Evolutionary conservation across 78 protist genomes (phyloP).

Genomic region (Acrasis kona): DNA sequence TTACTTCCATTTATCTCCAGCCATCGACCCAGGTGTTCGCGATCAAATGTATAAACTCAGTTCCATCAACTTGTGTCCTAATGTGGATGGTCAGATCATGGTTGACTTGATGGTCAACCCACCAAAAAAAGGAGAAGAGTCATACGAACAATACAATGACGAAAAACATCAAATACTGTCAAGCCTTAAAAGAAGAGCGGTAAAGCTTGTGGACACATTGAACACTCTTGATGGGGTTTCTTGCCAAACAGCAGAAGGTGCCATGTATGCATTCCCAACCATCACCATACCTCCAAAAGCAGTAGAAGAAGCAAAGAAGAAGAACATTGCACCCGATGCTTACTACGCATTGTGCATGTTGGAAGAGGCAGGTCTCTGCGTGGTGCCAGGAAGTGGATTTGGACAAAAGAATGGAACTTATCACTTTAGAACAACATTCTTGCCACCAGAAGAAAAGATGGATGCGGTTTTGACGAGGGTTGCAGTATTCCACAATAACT

Average conservation of each 20-base stretch:
- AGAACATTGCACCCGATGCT: conserved; percentile 71
- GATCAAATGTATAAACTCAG: conserved; percentile 82
- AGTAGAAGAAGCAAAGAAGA: conserved; percentile 60
- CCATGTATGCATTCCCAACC: conserved; percentile 97
- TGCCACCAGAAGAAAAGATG: conserved; percentile 91
- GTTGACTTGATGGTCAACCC: conserved; percentile 68
- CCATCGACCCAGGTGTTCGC: conserved; percentile 13
- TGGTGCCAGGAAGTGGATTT: conserved; percentile 98
- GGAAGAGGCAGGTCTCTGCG: conserved; percentile 86
- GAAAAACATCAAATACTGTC: conserved; percentile 51
- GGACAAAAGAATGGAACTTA: conserved; percentile 89
- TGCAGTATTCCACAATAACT: conserved; percentile 51
- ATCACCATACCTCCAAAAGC: conserved; percentile 81
- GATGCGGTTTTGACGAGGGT: conserved; percentile 55
- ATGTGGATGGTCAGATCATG: conserved; percentile 80
- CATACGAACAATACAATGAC: conserved; percentile 54
- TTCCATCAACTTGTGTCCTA: conserved; percentile 89
- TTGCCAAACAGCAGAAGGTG: conserved; percentile 67
- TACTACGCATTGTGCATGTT: conserved; percentile 80
- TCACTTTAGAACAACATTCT: conserved; percentile 96
- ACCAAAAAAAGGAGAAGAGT: conserved; percentile 77
- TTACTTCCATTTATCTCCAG: conserved; percentile 71
- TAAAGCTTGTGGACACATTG: conserved; percentile 39
- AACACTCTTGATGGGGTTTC: conserved; percentile 70
- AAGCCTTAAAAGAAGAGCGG: conserved; percentile 61